Conservation (phyloP, 2,329 filamentous ascomycete species). For the Ophioceras dolichostomum region DNA sequence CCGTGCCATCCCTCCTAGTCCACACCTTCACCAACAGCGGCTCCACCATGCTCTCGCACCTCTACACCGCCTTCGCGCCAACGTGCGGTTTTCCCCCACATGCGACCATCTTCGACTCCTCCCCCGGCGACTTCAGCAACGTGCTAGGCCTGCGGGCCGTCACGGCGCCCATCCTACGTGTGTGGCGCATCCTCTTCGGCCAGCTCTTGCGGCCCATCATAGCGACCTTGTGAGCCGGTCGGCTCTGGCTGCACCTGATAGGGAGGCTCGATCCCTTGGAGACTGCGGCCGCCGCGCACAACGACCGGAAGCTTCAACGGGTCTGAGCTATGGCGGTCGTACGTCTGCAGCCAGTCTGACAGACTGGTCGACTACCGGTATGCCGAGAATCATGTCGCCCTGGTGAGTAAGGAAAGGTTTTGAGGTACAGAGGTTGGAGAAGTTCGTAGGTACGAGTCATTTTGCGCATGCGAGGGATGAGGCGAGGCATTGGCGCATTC, state of each 20-base stretch:
- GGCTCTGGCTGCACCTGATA: no score
- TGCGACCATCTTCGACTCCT: constrained; percentile 33
- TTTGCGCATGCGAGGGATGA: constrained; percentile 37
- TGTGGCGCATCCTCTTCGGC: constrained; percentile 14
- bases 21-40: constrained; percentile 44
- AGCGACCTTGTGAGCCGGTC: no score
- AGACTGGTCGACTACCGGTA: constrained; percentile 30
- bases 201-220: constrained; percentile 22
- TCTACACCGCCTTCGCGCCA: constrained; percentile 19
- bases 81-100: constrained; percentile 26
- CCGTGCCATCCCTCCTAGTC: constrained; percentile 22
- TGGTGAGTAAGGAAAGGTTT: constrained; percentile 28
- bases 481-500: constrained; percentile 35
- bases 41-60: constrained; percentile 23
- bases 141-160: constrained; percentile 25
- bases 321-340: constrained; percentile 31
- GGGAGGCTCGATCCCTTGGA: no score
- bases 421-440: constrained; percentile 26
- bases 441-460: constrained; percentile 34
- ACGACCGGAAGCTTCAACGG: constrained; percentile 17
- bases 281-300: constrained; percentile 22
- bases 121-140: constrained; percentile 28
- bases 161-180: constrained; percentile 15
- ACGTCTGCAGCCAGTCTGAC: constrained; percentile 38
- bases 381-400: constrained; percentile 37